Percentiles rank a stretch among this genome's conserved stretches.
Evolutionary conservation across 352 stramenopile species (phyloP).

Genomic region (Pythium coloratum): DNA sequence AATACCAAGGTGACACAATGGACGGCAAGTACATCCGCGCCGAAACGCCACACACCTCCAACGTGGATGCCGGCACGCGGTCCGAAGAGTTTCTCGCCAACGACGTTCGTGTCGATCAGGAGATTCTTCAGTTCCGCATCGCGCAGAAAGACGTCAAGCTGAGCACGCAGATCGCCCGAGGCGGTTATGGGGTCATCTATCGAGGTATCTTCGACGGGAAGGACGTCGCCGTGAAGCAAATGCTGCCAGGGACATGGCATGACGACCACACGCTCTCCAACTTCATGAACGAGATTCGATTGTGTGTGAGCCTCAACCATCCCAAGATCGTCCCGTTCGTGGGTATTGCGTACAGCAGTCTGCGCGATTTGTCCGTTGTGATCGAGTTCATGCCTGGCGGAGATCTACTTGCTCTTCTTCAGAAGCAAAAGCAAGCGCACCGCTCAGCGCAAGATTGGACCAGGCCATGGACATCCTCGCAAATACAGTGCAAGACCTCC

Average conservation of each 20-base stretch:
- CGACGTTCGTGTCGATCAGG: constrained; percentile 13
- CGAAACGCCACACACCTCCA: not conserved
- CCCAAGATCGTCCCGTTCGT: constrained; percentile 34
- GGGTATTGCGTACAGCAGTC: constrained; percentile 28
- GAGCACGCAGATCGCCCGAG: constrained; percentile 6
- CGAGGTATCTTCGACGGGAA: not conserved
- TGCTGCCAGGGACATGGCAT: constrained; percentile 17
- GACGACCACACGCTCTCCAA: constrained; percentile 16
- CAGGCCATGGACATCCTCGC: not conserved
- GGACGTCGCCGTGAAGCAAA: constrained; percentile 13
- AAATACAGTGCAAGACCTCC: not conserved
- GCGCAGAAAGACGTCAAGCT: constrained; percentile 4
- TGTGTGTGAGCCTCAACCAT: constrained; percentile 31
- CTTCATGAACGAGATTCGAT: constrained; percentile 37
- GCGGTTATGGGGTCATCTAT: constrained; percentile 15
- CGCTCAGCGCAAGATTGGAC: not conserved
- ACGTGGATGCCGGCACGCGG: not conserved
- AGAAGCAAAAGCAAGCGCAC: not conserved
- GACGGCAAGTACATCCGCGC: not conserved
- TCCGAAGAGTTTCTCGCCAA: constrained; percentile 12
- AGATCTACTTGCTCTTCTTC: constrained; percentile 22
- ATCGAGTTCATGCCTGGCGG: constrained; percentile 31
- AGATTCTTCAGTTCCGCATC: not conserved
- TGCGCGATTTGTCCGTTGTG: constrained; percentile 28
- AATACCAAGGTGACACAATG: not conserved